Percentiles rank a stretch among this genome's conserved stretches.
phyloP scores from a whole-genome alignment of 805 yeast genomes.

The Pichia deserticola region DNA sequence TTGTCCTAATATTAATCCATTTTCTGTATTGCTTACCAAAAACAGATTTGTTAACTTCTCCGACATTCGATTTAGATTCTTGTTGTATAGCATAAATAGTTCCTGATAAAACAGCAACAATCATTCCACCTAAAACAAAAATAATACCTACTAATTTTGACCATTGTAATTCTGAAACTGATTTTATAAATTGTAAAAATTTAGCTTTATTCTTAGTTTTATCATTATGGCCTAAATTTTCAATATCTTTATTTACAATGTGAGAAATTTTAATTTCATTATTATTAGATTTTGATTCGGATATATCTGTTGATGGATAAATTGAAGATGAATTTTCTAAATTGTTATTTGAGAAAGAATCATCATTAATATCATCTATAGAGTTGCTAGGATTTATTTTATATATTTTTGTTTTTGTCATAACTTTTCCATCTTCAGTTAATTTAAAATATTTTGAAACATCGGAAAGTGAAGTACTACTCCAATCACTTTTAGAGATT shows the following conservation, averaged over 20 bases:
- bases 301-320: neutral
- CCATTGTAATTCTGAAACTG: constrained; percentile 4
- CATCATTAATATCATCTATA: neutral
- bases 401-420: neutral
- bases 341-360: neutral
- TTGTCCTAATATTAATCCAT: constrained; percentile 36
- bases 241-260: too few relatives aligned
- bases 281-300: neutral
- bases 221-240: too few relatives aligned
- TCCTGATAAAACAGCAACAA: neutral
- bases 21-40: neutral
- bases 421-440: too few relatives aligned
- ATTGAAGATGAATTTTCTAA: neutral
- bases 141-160: constrained; percentile 2
- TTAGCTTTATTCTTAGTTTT: neutral
- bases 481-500: neutral
- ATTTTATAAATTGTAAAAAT: too few relatives aligned
- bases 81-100: constrained; percentile 1
- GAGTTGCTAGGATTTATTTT: neutral
- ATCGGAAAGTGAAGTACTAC: neutral
- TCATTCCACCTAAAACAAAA: constrained; percentile 1
- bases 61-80: neutral
- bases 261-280: neutral
- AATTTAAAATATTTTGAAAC: constrained; percentile 1
- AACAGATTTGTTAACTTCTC: neutral